Percentiles rank a stretch among this genome's conserved stretches.
phyloP scores from a whole-genome alignment of 176 grass and related monocot species.

The Zoysia japonica region DNA sequence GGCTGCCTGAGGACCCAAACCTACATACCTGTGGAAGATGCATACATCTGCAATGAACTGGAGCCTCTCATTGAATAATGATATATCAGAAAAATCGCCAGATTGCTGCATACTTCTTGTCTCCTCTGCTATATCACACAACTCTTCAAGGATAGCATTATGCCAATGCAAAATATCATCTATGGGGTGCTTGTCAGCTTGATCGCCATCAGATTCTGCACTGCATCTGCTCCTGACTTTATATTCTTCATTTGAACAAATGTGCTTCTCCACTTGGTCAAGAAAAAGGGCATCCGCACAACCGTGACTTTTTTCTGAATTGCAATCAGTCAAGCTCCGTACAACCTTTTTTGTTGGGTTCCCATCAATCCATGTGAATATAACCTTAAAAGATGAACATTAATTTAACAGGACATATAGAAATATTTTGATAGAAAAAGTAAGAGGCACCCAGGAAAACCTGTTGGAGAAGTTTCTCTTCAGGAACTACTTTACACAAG shows the following conservation, averaged over 20 bases:
- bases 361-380: constrained; percentile 84
- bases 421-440: constrained; percentile 30
- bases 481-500: constrained; percentile 84
- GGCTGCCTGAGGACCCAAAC: neutral
- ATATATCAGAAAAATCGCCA: constrained; percentile 91
- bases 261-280: constrained; percentile 41
- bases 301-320: constrained; percentile 34
- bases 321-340: constrained; percentile 15
- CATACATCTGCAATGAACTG: constrained; percentile 98
- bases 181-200: constrained; percentile 63
- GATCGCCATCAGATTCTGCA: constrained; percentile 45
- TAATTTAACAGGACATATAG: constrained; percentile 31
- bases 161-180: constrained; percentile 98
- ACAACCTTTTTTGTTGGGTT: constrained; percentile 49
- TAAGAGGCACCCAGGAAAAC: constrained; percentile 43
- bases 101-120: constrained; percentile 79
- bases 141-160: constrained; percentile 84
- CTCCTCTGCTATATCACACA: constrained; percentile 80
- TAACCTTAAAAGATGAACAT: constrained; percentile 64
- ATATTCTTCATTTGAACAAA: constrained; percentile 47
- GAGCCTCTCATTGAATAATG: constrained; percentile 77
- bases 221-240: constrained; percentile 57
- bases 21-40: constrained; percentile 83
- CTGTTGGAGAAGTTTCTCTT: constrained; percentile 96
- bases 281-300: constrained; percentile 23